Evolutionary conservation across 805 yeast species (phyloP), one percentile per base, ranked within the genome.

Genomic region (Alloascoidea hylecoeti): DNA sequence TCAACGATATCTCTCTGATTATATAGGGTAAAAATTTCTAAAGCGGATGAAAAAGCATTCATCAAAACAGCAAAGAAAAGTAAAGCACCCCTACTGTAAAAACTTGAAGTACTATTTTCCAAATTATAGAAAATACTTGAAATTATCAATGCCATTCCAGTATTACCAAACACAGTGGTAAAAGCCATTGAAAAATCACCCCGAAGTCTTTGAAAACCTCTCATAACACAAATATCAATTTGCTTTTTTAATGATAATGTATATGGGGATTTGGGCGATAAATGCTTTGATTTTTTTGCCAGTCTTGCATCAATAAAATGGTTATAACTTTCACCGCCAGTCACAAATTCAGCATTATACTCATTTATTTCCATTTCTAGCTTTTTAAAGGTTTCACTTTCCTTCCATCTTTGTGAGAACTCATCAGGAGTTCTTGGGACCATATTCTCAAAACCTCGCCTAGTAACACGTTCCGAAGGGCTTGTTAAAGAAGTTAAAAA

Each of bases 41-140:
- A 58, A 42, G 75, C 51, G 14, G 78, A 73, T 14, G 76, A 61
- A 48, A 75, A 71, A 12, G 80, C 74, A 50, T 75, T 75, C 55
- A 73, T 75, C 49, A 75, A 59, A 35, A 72, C 64, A 16, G 79
- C 76, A 52, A 72, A 72, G 52, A 75, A 76, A 65, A 76, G 54
- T 36, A 74, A 66, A 18, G 80, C 68, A 46, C 72, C 66, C 49
- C 81, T 60, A 47, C 57, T 62, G 51, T 65, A 72, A 45, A 75
- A 67, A 0, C 81, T 68, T 17, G 50, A 51, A 14, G 50, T 42
- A 5, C 44, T 35, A 18, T 41, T 37, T 43, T 51, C 53, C 44
- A 72, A 48, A 45, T 74, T 71, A 55, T 70, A 75, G 46, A 72
- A 76, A 45, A 76, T 64, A 1, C 82, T 75, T 18, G 76, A 63